Percentiles rank a stretch among this genome's conserved stretches.
Evolutionary conservation across 805 yeast species (phyloP).

Genomic region (Candida koratica): DNA sequence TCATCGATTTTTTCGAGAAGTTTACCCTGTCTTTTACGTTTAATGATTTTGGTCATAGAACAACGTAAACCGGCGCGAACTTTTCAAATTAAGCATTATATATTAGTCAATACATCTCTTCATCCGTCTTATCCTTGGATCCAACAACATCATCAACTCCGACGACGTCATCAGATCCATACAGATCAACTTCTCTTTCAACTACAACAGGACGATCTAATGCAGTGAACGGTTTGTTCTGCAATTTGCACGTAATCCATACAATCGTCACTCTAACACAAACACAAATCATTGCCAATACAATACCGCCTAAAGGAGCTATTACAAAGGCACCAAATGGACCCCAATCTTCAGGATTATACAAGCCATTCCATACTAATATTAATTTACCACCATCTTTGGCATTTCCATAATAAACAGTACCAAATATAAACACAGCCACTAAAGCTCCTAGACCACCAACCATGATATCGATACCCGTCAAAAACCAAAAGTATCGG

Average conservation of each 20-base stretch:
- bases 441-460: slow-evolving; percentile 83
- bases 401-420: slow-evolving; percentile 70
- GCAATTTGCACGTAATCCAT: slow-evolving; percentile 30
- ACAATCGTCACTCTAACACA: slow-evolving; percentile 41
- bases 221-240: slow-evolving; percentile 41
- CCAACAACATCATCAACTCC: slow-evolving; percentile 1
- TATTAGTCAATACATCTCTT: slow-evolving; percentile 1
- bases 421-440: slow-evolving; percentile 78
- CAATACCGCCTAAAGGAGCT: slow-evolving; percentile 78
- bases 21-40: slow-evolving; percentile 8
- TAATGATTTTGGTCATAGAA: slow-evolving; percentile 2
- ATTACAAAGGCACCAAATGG: slow-evolving; percentile 92
- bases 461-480: slow-evolving; percentile 75
- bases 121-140: slow-evolving; percentile 5
- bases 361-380: slow-evolving; percentile 75
- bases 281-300: slow-evolving; percentile 52
- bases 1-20: slow-evolving; percentile 27
- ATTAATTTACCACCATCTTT: slow-evolving; percentile 72
- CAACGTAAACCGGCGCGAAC: neutral
- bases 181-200: slow-evolving; percentile 15
- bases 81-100: too few relatives aligned
- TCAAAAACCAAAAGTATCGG: slow-evolving; percentile 56
- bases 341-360: slow-evolving; percentile 79
- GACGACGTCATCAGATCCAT: slow-evolving; percentile 1
- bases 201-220: slow-evolving; percentile 35